These are phyloP conservation scores for Terfezia claveryi DNA, from an alignment of 495 filamentous ascomycete species.

Conservation along the genomic window DNA sequence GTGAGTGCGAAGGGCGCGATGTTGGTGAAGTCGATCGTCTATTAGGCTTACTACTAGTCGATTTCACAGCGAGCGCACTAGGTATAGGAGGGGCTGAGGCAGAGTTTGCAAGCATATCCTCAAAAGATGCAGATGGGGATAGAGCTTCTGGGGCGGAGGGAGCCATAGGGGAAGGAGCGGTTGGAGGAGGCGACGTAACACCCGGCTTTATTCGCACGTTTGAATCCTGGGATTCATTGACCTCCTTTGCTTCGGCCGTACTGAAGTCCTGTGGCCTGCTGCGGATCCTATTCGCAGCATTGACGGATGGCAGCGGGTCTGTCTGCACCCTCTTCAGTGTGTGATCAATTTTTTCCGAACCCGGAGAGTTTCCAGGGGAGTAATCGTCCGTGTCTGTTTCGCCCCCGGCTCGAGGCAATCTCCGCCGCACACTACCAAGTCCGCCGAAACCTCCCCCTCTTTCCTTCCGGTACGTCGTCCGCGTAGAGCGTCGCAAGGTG, in stretches of 20 bases:
- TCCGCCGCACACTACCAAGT: constrained; percentile 50
- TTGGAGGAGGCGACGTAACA: too few species aligned
- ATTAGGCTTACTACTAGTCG: not conserved
- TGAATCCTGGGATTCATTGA: too few species aligned
- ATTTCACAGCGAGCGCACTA: not conserved
- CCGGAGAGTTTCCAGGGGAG: constrained; percentile 17
- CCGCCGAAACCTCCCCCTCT: constrained; percentile 42
- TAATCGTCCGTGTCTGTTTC: constrained; percentile 38
- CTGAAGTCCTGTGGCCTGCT: too few species aligned
- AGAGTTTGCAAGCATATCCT: constrained; percentile 1
- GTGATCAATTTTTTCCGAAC: constrained; percentile 28
- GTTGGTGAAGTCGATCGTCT: not conserved
- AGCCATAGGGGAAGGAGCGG: too few species aligned
- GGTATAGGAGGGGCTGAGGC: not conserved
- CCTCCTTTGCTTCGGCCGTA: too few species aligned
- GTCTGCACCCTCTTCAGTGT: constrained; percentile 50
- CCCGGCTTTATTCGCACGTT: too few species aligned
- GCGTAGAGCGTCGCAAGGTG: constrained; percentile 67
- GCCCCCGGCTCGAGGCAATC: constrained; percentile 23
- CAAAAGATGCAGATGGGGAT: constrained; percentile 17
- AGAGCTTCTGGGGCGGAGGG: not conserved
- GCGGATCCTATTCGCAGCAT: too few species aligned
- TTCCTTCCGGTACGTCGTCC: constrained; percentile 63
- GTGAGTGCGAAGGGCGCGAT: constrained; percentile 5
- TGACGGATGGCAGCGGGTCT: constrained; percentile 37